phyloP scores from a whole-genome alignment of 805 yeast species.

The Cephaloascus fragrans region DNA sequence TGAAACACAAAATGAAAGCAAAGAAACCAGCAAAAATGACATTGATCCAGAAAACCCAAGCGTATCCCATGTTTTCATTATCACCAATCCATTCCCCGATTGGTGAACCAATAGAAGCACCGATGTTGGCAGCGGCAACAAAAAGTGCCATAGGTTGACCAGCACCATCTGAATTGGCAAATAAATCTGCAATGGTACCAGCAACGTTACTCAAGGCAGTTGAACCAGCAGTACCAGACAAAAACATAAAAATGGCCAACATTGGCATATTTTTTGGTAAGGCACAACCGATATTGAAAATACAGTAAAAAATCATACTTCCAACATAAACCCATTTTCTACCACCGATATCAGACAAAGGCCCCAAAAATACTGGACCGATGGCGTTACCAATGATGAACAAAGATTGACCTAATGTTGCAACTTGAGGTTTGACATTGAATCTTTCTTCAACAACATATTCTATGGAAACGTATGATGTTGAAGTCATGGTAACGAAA shows the following conservation, averaged over 20 bases:
- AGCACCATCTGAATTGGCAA: slow-evolving; percentile 21
- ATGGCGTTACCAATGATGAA: slow-evolving; percentile 23
- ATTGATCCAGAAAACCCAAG: slow-evolving; percentile 22
- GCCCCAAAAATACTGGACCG: slow-evolving; percentile 24
- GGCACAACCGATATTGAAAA: slow-evolving; percentile 23
- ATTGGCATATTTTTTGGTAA: slow-evolving; percentile 19
- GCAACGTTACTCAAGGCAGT: slow-evolving; percentile 22
- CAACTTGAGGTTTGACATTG: slow-evolving; percentile 16
- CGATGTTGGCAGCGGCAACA: slow-evolving; percentile 21
- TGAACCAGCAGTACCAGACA: slow-evolving; percentile 19
- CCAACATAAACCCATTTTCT: slow-evolving; percentile 24
- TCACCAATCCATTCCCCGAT: slow-evolving; percentile 23
- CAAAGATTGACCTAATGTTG: slow-evolving; percentile 22
- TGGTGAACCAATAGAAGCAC: slow-evolving; percentile 24
- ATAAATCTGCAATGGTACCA: slow-evolving; percentile 23
- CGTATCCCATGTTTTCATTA: slow-evolving; percentile 15
- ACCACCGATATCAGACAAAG: slow-evolving; percentile 23
- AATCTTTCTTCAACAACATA: slow-evolving; percentile 14
- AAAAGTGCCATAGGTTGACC: slow-evolving; percentile 24
- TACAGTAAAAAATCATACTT: slow-evolving; percentile 14
- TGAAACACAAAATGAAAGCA: slow-evolving; percentile 9
- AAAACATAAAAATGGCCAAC: slow-evolving; percentile 20
- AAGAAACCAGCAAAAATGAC: slow-evolving; percentile 17
- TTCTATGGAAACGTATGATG: slow-evolving; percentile 20
- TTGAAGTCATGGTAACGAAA: slow-evolving; percentile 19